Conservation (phyloP, 352 stramenopile species). For the Blastocystis sp. region DNA sequence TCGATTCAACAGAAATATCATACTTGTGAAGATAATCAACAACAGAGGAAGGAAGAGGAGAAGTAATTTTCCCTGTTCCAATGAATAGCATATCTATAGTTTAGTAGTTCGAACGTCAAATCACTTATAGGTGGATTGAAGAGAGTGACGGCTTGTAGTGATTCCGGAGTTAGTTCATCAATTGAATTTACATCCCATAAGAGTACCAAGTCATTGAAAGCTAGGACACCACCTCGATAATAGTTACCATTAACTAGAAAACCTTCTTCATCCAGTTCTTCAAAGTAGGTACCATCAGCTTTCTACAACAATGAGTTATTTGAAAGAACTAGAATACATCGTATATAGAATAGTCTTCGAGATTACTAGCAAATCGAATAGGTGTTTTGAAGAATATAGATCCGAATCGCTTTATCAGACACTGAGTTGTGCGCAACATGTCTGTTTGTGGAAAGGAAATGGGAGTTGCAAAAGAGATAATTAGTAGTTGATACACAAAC, state of each 20-base stretch:
- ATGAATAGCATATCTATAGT: conserved; percentile 47
- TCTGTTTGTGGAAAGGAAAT: not conserved
- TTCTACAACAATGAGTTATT: not conserved
- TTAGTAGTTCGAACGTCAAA: not conserved
- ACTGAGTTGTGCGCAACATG: not conserved
- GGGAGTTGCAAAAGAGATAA: not conserved
- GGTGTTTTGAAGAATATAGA: not conserved
- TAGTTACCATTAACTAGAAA: conserved; percentile 65
- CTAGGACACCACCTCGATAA: conserved; percentile 52
- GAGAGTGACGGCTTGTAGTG: conserved; percentile 10
- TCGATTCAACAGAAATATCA: conserved; percentile 44
- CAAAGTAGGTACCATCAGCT: conserved; percentile 59
- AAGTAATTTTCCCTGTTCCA: conserved; percentile 41
- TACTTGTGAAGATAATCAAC: conserved; percentile 53
- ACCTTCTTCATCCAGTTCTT: conserved; percentile 59
- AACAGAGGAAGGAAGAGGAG: conserved; percentile 1
- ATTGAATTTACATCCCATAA: conserved; percentile 46
- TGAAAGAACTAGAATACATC: not conserved
- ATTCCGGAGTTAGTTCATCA: conserved; percentile 48
- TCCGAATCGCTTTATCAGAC: not conserved
- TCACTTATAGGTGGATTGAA: conserved; percentile 42
- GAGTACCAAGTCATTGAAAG: conserved; percentile 47
- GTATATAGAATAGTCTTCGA: conserved; percentile 63
- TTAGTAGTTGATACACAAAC: not conserved
- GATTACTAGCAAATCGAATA: not conserved